Evolutionary conservation across 1,284 basidiomycete genomes (phyloP).

Genomic region (Marasmius sp.): DNA sequence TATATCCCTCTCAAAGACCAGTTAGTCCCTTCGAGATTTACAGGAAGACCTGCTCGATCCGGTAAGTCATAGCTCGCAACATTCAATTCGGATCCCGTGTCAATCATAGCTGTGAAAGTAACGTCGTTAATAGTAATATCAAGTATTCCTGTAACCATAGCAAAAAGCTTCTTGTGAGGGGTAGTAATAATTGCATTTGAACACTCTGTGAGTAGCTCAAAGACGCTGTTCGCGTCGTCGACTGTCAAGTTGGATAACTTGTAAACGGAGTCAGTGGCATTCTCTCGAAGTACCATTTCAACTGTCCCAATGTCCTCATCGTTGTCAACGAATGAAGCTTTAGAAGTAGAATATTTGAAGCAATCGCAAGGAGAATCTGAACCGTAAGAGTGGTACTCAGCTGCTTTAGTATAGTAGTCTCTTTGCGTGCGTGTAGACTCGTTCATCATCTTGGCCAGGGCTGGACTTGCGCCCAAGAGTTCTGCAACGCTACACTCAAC

Average conservation of each 20-base stretch:
- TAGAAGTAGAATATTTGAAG: background rate
- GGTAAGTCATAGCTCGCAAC: conserved; percentile 11
- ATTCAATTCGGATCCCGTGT: conserved; percentile 26
- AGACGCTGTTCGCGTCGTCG: background rate
- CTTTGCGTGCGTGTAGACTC: background rate
- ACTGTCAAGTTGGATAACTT: background rate
- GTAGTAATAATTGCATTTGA: background rate
- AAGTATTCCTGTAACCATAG: conserved; percentile 10
- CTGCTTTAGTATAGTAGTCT: background rate
- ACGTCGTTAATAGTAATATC: conserved; percentile 1
- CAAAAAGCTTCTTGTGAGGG: conserved; percentile 4
- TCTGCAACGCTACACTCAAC: background rate
- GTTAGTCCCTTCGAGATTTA: conserved; percentile 24
- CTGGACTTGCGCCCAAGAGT: background rate
- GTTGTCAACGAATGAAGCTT: too few species aligned
- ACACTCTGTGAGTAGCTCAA: background rate
- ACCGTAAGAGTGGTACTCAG: background rate
- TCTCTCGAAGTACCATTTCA: background rate
- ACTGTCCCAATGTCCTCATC: too few species aligned
- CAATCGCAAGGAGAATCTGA: background rate
- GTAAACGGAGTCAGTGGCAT: background rate
- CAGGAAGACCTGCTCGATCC: conserved; percentile 6
- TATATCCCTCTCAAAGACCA: conserved; percentile 30
- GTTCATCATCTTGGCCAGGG: background rate
- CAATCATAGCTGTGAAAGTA: conserved; percentile 16